phyloP scores from a whole-genome alignment of 768 basidiomycete species.

The Pisolithus marmoratus region DNA sequence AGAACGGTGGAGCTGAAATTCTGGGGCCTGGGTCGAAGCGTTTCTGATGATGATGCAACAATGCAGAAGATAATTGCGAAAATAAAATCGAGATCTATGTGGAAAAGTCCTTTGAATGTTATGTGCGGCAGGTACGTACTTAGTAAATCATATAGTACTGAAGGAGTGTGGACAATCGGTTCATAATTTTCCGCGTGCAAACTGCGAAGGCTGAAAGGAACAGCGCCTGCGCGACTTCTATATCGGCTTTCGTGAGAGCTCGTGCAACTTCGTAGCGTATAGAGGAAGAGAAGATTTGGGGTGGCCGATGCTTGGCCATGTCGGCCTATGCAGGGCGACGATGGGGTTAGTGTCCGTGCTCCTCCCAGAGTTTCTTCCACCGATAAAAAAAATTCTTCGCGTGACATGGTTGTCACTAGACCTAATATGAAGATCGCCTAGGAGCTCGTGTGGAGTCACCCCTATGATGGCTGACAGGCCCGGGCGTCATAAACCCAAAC shows the following conservation, averaged over 20 bases:
- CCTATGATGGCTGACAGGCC: slow-evolving; percentile 12
- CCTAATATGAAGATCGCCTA: background rate
- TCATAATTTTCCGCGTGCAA: background rate
- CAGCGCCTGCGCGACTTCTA: background rate
- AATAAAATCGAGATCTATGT: background rate
- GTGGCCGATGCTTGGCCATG: too few relatives aligned
- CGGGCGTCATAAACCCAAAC: slow-evolving; percentile 21
- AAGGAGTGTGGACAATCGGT: background rate
- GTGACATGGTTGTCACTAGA: background rate
- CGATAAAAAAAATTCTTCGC: background rate
- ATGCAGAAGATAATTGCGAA: too few relatives aligned
- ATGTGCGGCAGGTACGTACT: background rate
- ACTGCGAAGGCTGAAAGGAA: background rate
- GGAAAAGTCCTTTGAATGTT: background rate
- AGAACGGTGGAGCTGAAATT: too few relatives aligned
- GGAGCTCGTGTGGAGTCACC: background rate
- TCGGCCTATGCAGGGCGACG: background rate
- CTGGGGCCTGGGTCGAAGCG: too few relatives aligned
- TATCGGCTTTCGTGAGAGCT: background rate
- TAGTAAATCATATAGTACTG: background rate
- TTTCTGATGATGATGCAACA: too few relatives aligned
- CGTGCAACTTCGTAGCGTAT: background rate
- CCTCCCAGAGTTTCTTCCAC: background rate
- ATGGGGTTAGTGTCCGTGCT: background rate
- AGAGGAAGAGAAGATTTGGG: too few relatives aligned